phyloP scores from a whole-genome alignment of 352 stramenopile genomes.

The Phytophthora sansomeana region DNA sequence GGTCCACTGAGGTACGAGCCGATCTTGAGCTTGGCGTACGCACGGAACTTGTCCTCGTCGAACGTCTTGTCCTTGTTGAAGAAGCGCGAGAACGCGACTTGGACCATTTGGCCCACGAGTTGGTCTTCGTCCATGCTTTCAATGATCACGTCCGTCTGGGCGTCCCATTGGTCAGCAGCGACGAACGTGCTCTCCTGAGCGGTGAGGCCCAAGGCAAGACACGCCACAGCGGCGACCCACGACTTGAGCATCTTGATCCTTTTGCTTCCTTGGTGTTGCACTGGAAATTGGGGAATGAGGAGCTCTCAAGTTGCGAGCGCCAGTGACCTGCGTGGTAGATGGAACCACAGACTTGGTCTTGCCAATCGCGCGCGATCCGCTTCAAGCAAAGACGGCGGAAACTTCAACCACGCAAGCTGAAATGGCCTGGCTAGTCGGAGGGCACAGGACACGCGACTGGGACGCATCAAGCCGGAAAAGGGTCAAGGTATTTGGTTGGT shows the following conservation, averaged over 20 bases:
- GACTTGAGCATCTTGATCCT: slow-evolving; percentile 39
- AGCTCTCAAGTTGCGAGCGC: neutral
- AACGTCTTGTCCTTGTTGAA: slow-evolving; percentile 66
- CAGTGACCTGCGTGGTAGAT: neutral
- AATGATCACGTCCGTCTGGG: slow-evolving; percentile 44
- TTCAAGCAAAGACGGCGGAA: slow-evolving; percentile 19
- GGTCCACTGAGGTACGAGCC: slow-evolving; percentile 90
- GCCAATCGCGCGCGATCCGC: slow-evolving; percentile 3
- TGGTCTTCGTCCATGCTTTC: slow-evolving; percentile 42
- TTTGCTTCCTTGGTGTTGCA: slow-evolving; percentile 19
- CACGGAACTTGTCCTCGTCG: slow-evolving; percentile 63
- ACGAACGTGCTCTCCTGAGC: slow-evolving; percentile 17
- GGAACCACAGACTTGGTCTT: neutral
- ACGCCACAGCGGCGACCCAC: slow-evolving; percentile 36
- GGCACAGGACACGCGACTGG: neutral
- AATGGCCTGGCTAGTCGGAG: slow-evolving; percentile 15
- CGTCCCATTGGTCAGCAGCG: slow-evolving; percentile 38
- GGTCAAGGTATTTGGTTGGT: slow-evolving; percentile 5
- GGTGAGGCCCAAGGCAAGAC: slow-evolving; percentile 27
- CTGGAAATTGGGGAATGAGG: slow-evolving; percentile 35
- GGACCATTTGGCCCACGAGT: slow-evolving; percentile 89
- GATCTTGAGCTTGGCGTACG: slow-evolving; percentile 81
- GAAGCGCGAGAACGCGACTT: slow-evolving; percentile 84
- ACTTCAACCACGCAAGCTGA: slow-evolving; percentile 35
- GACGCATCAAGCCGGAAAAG: slow-evolving; percentile 3